phyloP scores from a whole-genome alignment of 2,329 filamentous ascomycete genomes.

The Alternaria sp. region DNA sequence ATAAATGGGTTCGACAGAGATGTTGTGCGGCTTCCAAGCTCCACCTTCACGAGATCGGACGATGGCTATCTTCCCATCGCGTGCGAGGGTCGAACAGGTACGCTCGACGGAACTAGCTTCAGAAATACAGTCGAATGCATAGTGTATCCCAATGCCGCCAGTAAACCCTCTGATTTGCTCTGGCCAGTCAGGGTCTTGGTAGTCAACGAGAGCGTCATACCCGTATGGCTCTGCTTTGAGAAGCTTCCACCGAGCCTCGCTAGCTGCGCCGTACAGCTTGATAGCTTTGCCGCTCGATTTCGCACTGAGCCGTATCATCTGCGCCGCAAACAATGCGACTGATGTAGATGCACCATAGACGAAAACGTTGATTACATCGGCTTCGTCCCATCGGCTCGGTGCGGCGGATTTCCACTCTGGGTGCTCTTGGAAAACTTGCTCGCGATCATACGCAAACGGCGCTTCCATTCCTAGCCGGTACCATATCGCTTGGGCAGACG shows the following conservation, averaged over 20 bases:
- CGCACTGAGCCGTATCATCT: slow-evolving; percentile 35
- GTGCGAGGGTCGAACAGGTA: slow-evolving; percentile 36
- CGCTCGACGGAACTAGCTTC: slow-evolving; percentile 47
- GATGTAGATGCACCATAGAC: slow-evolving; percentile 48
- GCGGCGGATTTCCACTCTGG: slow-evolving; percentile 12
- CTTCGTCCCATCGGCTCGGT: background rate
- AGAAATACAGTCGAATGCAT: slow-evolving; percentile 53
- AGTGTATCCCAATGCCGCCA: slow-evolving; percentile 42
- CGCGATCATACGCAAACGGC: slow-evolving; percentile 44
- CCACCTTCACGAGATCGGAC: slow-evolving; percentile 41
- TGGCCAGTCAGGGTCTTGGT: background rate
- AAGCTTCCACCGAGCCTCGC: slow-evolving; percentile 25
- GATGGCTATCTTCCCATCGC: slow-evolving; percentile 32
- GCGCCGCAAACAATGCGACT: slow-evolving; percentile 45
- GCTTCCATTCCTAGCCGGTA: slow-evolving; percentile 47
- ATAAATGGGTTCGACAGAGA: slow-evolving; percentile 38
- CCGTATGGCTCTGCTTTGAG: slow-evolving; percentile 47
- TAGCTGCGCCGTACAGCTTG: background rate
- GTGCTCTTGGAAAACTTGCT: slow-evolving; percentile 16
- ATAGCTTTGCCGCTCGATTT: background rate
- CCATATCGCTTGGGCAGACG: slow-evolving; percentile 55
- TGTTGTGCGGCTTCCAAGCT: slow-evolving; percentile 33
- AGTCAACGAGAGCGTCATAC: background rate
- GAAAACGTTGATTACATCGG: slow-evolving; percentile 30
- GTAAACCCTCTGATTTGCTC: background rate